A percentile compares a stretch with the other conserved stretches of the same genome.
phyloP scores from a whole-genome alignment of 1,139 yeast species.

The Nakaseomyces delphensis region DNA sequence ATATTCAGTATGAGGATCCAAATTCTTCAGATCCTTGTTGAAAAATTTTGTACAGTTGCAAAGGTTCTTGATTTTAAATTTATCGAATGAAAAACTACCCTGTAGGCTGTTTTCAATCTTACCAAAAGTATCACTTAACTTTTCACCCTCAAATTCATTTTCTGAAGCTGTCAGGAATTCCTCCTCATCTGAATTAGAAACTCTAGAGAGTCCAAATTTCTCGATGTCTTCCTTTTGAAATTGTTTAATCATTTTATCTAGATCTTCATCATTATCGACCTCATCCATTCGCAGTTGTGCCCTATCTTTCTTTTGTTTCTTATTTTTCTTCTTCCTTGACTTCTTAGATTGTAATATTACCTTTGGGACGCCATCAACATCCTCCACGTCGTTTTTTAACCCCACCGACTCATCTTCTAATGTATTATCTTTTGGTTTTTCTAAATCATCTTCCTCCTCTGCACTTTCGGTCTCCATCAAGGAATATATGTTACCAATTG shows the following conservation, averaged over 20 bases:
- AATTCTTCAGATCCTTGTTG: constrained; percentile 40
- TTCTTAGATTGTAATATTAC: constrained; percentile 9
- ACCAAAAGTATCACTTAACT: background rate
- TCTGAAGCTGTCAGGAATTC: constrained; percentile 34
- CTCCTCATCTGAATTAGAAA: constrained; percentile 21
- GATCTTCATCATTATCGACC: constrained; percentile 25
- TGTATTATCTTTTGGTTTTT: constrained; percentile 12
- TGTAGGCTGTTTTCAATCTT: background rate
- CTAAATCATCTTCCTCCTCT: constrained; percentile 30
- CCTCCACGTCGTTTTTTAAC: constrained; percentile 10
- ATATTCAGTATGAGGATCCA: constrained; percentile 78
- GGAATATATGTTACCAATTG: constrained; percentile 42
- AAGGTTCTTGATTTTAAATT: constrained; percentile 38
- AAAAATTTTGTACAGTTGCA: constrained; percentile 36
- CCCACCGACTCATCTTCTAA: constrained; percentile 5
- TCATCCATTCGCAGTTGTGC: constrained; percentile 15
- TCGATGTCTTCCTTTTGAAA: constrained; percentile 23
- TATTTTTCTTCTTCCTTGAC: constrained; percentile 18
- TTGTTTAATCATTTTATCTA: constrained; percentile 26
- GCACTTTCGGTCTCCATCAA: constrained; percentile 40
- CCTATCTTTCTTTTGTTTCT: constrained; percentile 16
- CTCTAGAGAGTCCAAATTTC: constrained; percentile 11
- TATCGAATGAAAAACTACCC: constrained; percentile 31
- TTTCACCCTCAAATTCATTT: constrained; percentile 25
- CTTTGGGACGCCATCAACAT: constrained; percentile 8